phyloP scores from a whole-genome alignment of 176 grass and related monocot genomes.

The Aegilops umbellulata region DNA sequence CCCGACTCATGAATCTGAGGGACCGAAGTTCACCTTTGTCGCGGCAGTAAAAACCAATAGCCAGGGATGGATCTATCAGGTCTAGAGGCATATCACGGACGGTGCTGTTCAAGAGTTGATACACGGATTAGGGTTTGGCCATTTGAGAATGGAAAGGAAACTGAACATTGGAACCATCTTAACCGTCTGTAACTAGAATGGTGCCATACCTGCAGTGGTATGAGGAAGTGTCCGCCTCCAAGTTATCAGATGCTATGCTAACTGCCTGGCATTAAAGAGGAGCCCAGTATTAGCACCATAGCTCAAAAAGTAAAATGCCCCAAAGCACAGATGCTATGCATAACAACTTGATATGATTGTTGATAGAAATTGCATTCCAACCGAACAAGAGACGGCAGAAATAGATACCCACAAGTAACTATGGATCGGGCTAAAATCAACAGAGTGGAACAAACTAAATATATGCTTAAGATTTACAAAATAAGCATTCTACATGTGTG shows the following conservation, averaged over 20 bases:
- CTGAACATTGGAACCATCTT: neutral
- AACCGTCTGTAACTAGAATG: slow-evolving; percentile 9
- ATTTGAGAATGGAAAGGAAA: neutral
- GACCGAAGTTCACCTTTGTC: slow-evolving; percentile 59
- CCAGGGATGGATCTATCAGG: slow-evolving; percentile 86
- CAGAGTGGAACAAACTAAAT: neutral
- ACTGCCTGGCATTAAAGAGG: slow-evolving; percentile 49
- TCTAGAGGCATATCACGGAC: slow-evolving; percentile 78
- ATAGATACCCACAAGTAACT: neutral
- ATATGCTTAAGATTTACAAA: neutral
- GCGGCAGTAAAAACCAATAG: slow-evolving; percentile 92
- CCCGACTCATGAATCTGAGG: neutral
- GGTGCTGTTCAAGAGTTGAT: slow-evolving; percentile 39
- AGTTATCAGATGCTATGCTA: slow-evolving; percentile 55
- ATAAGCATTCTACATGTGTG: neutral
- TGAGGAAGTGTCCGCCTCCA: slow-evolving; percentile 78
- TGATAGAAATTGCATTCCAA: neutral
- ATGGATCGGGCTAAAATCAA: neutral
- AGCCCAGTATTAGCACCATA: slow-evolving; percentile 4
- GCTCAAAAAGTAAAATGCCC: neutral
- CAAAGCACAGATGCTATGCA: neutral
- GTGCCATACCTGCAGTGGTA: slow-evolving; percentile 91
- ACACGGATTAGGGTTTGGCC: neutral
- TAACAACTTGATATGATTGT: neutral
- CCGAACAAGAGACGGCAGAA: neutral